Percentiles rank a stretch among this genome's conserved stretches.
phyloP scores from a whole-genome alignment of 2,329 filamentous ascomycete species.

The Coniochaeta hoffmannii region DNA sequence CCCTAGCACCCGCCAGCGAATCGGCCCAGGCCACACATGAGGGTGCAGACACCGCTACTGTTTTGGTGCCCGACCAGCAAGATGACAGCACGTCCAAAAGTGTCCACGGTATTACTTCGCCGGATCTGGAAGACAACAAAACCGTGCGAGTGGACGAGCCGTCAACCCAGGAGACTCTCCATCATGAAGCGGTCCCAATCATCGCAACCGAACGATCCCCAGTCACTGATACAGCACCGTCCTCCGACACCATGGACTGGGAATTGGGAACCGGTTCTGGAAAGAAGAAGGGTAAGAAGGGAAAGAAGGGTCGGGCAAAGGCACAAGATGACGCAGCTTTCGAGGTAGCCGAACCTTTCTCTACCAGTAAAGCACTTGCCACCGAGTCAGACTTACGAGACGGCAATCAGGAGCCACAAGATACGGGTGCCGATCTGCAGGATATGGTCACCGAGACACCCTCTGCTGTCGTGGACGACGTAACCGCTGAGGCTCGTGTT shows the following conservation, averaged over 20 bases:
- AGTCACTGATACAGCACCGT: not conserved
- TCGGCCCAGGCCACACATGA: slow-evolving; percentile 17
- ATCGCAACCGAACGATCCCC: not conserved
- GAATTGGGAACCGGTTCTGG: slow-evolving; percentile 15
- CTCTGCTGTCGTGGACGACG: slow-evolving; percentile 8
- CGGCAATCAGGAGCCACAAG: slow-evolving; percentile 12
- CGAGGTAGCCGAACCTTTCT: not conserved
- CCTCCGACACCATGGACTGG: slow-evolving; percentile 16
- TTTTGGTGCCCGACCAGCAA: slow-evolving; percentile 16
- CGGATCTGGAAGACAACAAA: not conserved
- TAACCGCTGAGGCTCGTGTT: not conserved
- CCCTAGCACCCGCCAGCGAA: slow-evolving; percentile 14
- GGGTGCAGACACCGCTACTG: slow-evolving; percentile 13
- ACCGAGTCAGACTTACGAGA: not conserved
- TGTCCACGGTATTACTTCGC: not conserved
- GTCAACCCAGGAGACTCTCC: not conserved
- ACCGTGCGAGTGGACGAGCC: not conserved
- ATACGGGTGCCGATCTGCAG: not conserved
- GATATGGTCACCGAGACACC: slow-evolving; percentile 11
- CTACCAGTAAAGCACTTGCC: not conserved
- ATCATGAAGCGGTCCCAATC: not conserved
- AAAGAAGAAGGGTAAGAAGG: slow-evolving; percentile 25
- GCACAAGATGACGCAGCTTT: not conserved
- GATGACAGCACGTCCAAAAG: slow-evolving; percentile 6
- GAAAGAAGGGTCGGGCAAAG: not conserved